Conservation (phyloP, 805 yeast genomes). For the Brettanomyces naardenensis region DNA sequence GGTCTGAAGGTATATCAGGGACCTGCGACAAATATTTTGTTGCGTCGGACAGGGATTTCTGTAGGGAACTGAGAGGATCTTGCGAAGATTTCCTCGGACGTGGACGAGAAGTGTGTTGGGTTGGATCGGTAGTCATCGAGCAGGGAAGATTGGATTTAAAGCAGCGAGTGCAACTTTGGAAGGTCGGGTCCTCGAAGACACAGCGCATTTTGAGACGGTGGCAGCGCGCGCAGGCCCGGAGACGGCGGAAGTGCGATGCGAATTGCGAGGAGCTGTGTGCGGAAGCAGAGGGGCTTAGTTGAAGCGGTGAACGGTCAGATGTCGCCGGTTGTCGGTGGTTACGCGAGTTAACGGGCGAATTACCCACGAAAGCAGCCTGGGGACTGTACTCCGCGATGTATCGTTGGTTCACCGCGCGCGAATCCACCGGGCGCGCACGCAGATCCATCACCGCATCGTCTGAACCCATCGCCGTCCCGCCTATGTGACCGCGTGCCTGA, state of each 20-base stretch:
- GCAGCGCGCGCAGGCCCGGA: constrained; percentile 49
- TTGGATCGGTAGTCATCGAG: constrained; percentile 45
- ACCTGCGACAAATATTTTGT: constrained; percentile 5
- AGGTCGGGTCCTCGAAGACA: constrained; percentile 38
- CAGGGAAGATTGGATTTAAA: constrained; percentile 35
- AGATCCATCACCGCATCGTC: too few relatives aligned
- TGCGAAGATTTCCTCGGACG: constrained; percentile 23
- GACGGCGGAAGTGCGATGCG: constrained; percentile 36
- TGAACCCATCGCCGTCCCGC: too few relatives aligned
- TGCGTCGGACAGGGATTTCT: constrained; percentile 23
- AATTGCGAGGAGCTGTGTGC: too few relatives aligned
- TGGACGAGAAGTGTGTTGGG: constrained; percentile 30
- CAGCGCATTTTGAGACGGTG: constrained; percentile 47
- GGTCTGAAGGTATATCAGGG: neutral
- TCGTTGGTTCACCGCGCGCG: too few relatives aligned
- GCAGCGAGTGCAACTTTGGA: constrained; percentile 38
- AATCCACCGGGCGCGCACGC: too few relatives aligned
- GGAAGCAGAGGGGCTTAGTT: too few relatives aligned
- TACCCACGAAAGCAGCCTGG: too few relatives aligned
- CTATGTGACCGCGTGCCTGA: too few relatives aligned
- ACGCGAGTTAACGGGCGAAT: too few relatives aligned
- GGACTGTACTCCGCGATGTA: too few relatives aligned
- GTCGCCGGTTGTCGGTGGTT: too few relatives aligned
- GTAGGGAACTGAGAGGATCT: constrained; percentile 21
- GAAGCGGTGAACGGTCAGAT: too few relatives aligned